Conservation (phyloP, 78 protist species). For the Isochrysis galbana region DNA sequence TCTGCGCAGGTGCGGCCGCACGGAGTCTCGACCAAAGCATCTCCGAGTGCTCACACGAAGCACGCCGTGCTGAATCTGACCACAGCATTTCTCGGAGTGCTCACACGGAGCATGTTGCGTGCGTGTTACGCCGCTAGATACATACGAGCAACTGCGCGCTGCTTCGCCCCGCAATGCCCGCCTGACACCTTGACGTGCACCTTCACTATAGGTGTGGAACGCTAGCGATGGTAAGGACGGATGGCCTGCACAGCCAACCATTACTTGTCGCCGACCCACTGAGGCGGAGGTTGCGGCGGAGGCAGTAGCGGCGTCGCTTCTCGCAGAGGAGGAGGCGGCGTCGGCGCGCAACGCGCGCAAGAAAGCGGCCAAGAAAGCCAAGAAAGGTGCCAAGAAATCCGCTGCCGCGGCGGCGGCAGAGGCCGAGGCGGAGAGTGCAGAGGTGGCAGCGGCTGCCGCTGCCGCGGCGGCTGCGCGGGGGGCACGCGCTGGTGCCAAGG, state of each 20-base stretch:
- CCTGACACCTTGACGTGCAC: no score
- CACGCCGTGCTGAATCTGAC: no score
- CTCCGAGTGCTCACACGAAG: no score
- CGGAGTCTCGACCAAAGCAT: no score
- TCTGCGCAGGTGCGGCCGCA: no score
- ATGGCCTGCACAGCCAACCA: neutral
- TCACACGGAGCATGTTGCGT: no score
- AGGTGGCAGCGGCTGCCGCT: neutral
- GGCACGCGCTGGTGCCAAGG: neutral
- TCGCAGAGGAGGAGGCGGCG: neutral
- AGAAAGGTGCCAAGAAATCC: neutral
- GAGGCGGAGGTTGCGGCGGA: neutral
- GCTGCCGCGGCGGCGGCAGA: neutral
- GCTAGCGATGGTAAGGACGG: neutral
- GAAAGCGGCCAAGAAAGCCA: neutral
- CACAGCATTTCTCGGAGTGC: no score
- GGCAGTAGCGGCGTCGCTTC: neutral
- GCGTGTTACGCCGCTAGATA: no score
- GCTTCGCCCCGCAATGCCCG: no score
- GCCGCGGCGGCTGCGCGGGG: neutral
- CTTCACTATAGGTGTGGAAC: no score
- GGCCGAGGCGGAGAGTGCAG: neutral
- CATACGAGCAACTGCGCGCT: no score
- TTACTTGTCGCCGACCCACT: neutral
- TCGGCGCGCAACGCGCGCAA: neutral